phyloP scores from a whole-genome alignment of 768 basidiomycete species.

The Tylopilus balloui region DNA sequence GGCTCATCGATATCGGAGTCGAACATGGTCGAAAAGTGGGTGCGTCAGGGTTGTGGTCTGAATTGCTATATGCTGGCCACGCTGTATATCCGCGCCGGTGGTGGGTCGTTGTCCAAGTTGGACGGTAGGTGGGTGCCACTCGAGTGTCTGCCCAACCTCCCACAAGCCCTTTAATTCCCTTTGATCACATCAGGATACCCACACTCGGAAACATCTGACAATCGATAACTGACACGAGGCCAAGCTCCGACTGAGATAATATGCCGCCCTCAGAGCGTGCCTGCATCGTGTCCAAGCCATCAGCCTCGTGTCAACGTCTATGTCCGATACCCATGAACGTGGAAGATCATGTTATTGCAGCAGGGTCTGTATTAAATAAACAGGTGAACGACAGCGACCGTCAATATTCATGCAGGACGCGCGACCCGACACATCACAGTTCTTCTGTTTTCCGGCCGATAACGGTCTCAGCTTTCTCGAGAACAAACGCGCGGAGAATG shows the following conservation, averaged over 20 bases:
- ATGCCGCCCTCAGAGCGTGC: conserved; percentile 10
- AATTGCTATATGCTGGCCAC: conserved; percentile 9
- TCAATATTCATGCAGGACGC: conserved; percentile 10
- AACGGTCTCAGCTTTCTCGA: conserved; percentile 34
- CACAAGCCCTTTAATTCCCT: conserved; percentile 14
- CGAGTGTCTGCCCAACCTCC: background rate
- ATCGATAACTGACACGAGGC: conserved; percentile 26
- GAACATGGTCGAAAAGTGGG: conserved; percentile 20
- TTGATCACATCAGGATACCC: conserved; percentile 9
- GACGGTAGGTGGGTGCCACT: background rate
- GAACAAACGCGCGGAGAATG: conserved; percentile 63
- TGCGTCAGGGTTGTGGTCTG: conserved; percentile 7
- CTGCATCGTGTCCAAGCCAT: conserved; percentile 21
- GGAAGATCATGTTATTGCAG: conserved; percentile 17
- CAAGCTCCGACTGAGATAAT: conserved; percentile 19
- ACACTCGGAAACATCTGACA: conserved; percentile 7
- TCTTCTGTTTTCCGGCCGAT: conserved; percentile 36
- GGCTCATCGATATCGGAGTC: conserved; percentile 28
- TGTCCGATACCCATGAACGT: background rate
- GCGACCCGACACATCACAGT: conserved; percentile 33
- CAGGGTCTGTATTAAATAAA: conserved; percentile 2
- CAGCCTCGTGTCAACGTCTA: conserved; percentile 20
- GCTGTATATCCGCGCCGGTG: conserved; percentile 9
- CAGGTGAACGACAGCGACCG: conserved; percentile 16
- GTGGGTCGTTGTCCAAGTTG: conserved; percentile 5